Evolutionary conservation across 805 yeast genomes (phyloP).

Genomic region (Tetrapisispora taiwanensis): DNA sequence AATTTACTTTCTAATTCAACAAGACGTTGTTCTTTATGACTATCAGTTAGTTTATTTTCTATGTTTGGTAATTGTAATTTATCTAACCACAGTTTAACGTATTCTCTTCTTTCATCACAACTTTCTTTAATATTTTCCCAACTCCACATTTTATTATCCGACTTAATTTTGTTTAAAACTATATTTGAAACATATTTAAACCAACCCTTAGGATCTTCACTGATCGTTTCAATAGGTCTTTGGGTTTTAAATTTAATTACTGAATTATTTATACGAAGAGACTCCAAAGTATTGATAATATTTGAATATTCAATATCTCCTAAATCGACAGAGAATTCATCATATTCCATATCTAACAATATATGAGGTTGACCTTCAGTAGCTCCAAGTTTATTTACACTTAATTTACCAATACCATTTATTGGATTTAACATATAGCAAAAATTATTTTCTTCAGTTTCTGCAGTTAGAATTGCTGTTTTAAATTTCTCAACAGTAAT

Average conservation of each 20-base stretch:
- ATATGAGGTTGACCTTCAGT: constrained; percentile 61
- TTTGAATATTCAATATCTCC: constrained; percentile 81
- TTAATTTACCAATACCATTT: constrained; percentile 74
- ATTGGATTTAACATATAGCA: constrained; percentile 77
- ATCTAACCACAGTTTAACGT: constrained; percentile 57
- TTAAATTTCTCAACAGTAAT: constrained; percentile 29
- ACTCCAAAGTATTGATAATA: constrained; percentile 69
- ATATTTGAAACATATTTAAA: constrained; percentile 69
- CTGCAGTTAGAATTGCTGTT: constrained; percentile 31
- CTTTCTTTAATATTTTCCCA: constrained; percentile 74
- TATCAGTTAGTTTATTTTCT: constrained; percentile 26
- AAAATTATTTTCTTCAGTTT: constrained; percentile 26
- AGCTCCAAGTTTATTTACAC: constrained; percentile 69
- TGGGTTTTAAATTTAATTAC: constrained; percentile 64
- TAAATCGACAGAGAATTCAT: constrained; percentile 78
- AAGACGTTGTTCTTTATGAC: constrained; percentile 33
- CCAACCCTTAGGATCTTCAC: constrained; percentile 73
- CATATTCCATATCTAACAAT: constrained; percentile 65
- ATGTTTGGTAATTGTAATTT: constrained; percentile 34
- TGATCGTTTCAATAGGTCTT: constrained; percentile 45
- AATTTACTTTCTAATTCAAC: constrained; percentile 48
- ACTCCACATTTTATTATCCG: constrained; percentile 69
- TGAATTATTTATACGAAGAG: constrained; percentile 65
- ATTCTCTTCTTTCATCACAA: constrained; percentile 60
- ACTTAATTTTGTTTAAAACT: constrained; percentile 71